These are phyloP conservation scores for Micractinium sp. DNA, from an alignment of 139 green algal species.

Conservation along the genomic window DNA sequence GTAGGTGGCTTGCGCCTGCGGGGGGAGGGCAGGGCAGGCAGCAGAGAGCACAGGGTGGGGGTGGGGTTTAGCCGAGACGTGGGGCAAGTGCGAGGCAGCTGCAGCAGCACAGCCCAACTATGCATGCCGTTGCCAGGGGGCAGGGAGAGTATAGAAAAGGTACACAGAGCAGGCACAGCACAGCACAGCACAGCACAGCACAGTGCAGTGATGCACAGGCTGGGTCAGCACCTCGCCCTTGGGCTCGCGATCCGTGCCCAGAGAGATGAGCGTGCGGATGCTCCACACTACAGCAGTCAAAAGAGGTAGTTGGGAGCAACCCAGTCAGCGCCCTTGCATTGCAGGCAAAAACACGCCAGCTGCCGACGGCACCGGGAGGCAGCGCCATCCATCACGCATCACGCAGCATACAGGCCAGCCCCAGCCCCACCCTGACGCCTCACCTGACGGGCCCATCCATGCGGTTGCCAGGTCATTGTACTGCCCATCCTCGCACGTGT, in stretches of 20 bases:
- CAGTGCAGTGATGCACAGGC: not conserved
- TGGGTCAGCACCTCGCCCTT: slow-evolving; percentile 11
- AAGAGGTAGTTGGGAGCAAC: too few relatives aligned
- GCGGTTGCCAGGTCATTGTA: slow-evolving; percentile 91
- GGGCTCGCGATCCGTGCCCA: slow-evolving; percentile 32
- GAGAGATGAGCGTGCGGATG: slow-evolving; percentile 73
- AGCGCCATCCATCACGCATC: too few relatives aligned
- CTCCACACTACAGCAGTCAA: slow-evolving; percentile 57
- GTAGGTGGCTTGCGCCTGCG: slow-evolving; percentile 4
- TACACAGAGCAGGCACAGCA: not conserved
- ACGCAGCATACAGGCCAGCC: too few relatives aligned
- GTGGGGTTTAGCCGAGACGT: too few relatives aligned
- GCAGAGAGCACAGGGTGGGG: too few relatives aligned
- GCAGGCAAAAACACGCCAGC: too few relatives aligned
- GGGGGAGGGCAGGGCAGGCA: too few relatives aligned
- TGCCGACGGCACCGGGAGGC: too few relatives aligned
- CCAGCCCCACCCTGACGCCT: too few relatives aligned
- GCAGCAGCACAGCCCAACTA: not conserved
- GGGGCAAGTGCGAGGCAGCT: too few relatives aligned
- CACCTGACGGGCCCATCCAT: slow-evolving; percentile 65
- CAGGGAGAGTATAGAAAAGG: too few relatives aligned
- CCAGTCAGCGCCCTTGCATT: too few relatives aligned
- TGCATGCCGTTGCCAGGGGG: not conserved
- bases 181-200: not conserved
- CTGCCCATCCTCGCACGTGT: slow-evolving; percentile 42